These are phyloP conservation scores for Isoetes taiwanensis DNA, from an alignment of 75 land plant species.

Conservation along the genomic window DNA sequence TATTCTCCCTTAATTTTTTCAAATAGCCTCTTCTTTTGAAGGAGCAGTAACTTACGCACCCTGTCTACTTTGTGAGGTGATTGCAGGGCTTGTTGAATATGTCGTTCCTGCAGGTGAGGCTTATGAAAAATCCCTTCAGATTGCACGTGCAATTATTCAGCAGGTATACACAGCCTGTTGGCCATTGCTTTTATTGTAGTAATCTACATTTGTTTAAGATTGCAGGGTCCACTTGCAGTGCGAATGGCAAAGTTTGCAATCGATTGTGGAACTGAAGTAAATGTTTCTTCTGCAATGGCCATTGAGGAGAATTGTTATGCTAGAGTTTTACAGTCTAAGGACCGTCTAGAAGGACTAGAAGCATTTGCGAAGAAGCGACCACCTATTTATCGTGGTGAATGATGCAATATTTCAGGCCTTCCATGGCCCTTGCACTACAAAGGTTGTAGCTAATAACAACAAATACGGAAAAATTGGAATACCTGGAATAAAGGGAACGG, in stretches of 20 bases:
- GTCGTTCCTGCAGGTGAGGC: constrained; percentile 73
- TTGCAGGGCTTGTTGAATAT: constrained; percentile 74
- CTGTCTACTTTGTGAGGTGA: neutral
- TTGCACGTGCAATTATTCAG: constrained; percentile 68
- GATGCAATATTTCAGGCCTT: no score
- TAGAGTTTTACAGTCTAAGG: constrained; percentile 55
- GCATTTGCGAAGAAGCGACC: constrained; percentile 97
- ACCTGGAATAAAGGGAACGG: no score
- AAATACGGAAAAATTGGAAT: no score
- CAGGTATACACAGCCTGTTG: constrained; percentile 35
- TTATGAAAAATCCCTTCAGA: constrained; percentile 63
- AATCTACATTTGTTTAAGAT: neutral
- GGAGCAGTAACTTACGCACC: neutral
- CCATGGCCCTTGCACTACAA: no score
- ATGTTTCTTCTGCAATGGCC: constrained; percentile 45
- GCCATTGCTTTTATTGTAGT: neutral
- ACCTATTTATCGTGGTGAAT: constrained; percentile 64
- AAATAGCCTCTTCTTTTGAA: neutral
- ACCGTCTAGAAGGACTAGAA: constrained; percentile 80
- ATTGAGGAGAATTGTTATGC: constrained; percentile 85
- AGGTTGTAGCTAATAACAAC: no score
- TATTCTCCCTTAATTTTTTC: no score
- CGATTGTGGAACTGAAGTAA: constrained; percentile 56
- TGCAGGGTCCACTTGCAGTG: constrained; percentile 87
- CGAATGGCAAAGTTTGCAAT: constrained; percentile 88